Percentiles rank a stretch among this genome's conserved stretches.
phyloP scores from a whole-genome alignment of 345 rosid species.

The Zanthoxylum bungeanum region DNA sequence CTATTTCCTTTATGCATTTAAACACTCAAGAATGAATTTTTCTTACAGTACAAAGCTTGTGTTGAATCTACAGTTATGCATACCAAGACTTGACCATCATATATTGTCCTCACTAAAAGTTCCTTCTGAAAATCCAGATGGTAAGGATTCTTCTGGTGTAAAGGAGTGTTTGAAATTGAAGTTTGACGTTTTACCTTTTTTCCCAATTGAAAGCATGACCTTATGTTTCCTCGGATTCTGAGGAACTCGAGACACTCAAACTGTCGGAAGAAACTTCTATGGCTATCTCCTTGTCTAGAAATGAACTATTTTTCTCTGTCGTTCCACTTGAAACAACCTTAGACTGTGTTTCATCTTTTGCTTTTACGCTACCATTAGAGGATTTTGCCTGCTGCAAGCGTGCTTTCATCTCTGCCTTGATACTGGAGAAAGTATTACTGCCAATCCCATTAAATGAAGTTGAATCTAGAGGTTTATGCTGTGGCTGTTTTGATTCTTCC shows the following conservation, averaged over 20 bases:
- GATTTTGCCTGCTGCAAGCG: conserved; percentile 16
- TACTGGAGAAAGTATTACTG: conserved; percentile 20
- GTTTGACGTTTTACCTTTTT: no score
- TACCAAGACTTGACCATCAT: neutral
- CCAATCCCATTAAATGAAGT: conserved; percentile 9
- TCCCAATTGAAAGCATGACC: no score
- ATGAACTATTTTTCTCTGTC: conserved; percentile 3
- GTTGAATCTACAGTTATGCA: neutral
- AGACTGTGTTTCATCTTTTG: conserved; percentile 18
- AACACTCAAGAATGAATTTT: no score
- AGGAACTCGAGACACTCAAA: conserved; percentile 35
- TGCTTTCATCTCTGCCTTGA: conserved; percentile 32
- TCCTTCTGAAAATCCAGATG: neutral
- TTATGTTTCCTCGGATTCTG: no score
- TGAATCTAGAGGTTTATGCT: conserved; percentile 1
- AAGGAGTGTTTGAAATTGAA: no score
- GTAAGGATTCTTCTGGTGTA: neutral
- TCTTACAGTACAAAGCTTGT: no score
- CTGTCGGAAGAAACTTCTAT: conserved; percentile 21
- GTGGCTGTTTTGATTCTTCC: conserved; percentile 19
- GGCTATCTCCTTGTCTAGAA: neutral
- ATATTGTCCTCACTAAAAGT: neutral
- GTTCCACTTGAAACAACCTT: neutral
- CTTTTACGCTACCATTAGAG: conserved; percentile 4
- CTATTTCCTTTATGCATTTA: neutral